phyloP scores from a whole-genome alignment of 495 filamentous ascomycete species.

The Polyplosphaeria fusca region DNA sequence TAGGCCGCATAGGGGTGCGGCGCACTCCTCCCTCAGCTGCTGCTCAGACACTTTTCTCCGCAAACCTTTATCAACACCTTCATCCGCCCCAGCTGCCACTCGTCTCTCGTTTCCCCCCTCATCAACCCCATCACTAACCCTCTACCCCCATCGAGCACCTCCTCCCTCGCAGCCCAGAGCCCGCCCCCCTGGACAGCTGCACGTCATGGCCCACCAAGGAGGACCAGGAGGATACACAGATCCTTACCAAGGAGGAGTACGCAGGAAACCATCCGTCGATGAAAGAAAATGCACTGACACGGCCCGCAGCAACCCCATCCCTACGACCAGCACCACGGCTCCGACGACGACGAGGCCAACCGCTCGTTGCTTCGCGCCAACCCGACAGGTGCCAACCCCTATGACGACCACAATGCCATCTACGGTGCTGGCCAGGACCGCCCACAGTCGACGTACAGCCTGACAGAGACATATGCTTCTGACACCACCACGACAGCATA shows the following conservation, averaged over 20 bases:
- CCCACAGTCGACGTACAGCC: conserved; percentile 68
- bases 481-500: conserved; percentile 44
- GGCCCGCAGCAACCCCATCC: conserved; percentile 36
- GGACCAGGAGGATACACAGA: conserved; percentile 34
- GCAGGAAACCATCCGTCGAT: not conserved
- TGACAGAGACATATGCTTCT: conserved; percentile 85
- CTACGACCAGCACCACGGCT: conserved; percentile 56
- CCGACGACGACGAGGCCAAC: conserved; percentile 72
- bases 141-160: not conserved
- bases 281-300: not conserved
- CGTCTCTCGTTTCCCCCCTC: conserved; percentile 5
- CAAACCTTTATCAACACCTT: conserved; percentile 11
- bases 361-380: conserved; percentile 68
- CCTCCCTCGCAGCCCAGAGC: not conserved
- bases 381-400: conserved; percentile 58
- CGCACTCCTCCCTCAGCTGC: conserved; percentile 20
- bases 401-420: conserved; percentile 64
- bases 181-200: conserved; percentile 15
- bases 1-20: conserved; percentile 5
- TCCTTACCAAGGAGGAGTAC: conserved; percentile 14
- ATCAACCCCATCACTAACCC: not conserved
- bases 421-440: conserved; percentile 51
- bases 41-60: conserved; percentile 6
- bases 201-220: conserved; percentile 36
- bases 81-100: conserved; percentile 2